A percentile compares a stretch with the other conserved stretches of the same genome.
Evolutionary conservation across 208 protist genomes (phyloP).

Genomic region (Crithidia mellificae): DNA sequence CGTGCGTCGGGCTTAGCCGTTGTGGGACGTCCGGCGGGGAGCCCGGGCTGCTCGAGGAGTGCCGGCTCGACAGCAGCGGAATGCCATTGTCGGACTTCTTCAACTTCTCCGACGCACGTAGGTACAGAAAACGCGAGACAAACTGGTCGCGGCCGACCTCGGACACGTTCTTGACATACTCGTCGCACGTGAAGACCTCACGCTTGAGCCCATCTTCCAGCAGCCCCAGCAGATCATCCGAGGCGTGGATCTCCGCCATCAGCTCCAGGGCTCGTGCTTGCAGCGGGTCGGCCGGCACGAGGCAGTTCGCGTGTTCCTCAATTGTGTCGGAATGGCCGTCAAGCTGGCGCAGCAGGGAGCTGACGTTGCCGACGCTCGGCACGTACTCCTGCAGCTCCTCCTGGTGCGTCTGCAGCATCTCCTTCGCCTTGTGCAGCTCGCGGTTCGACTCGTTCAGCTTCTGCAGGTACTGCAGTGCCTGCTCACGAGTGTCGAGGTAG

Average conservation of each 20-base stretch:
- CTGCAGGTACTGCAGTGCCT: conserved; percentile 47
- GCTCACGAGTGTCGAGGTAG: conserved; percentile 65
- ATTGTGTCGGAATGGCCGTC: conserved; percentile 46
- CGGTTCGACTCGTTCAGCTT: conserved; percentile 51
- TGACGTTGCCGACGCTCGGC: conserved; percentile 48
- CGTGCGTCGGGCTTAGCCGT: conserved; percentile 35
- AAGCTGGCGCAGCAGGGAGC: conserved; percentile 42
- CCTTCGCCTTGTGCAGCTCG: conserved; percentile 54
- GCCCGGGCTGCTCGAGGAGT: neutral
- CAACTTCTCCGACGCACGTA: conserved; percentile 44
- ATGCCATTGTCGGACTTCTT: conserved; percentile 7
- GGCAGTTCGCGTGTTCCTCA: conserved; percentile 60
- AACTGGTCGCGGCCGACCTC: conserved; percentile 81
- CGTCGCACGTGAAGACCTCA: conserved; percentile 69
- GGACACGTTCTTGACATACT: conserved; percentile 79
- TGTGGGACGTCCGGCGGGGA: conserved; percentile 34
- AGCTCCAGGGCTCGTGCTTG: conserved; percentile 71
- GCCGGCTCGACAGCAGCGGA: conserved; percentile 5
- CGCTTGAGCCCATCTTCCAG: conserved; percentile 65
- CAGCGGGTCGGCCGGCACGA: conserved; percentile 55
- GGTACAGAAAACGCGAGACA: conserved; percentile 66
- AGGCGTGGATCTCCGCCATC: conserved; percentile 73
- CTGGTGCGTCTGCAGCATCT: conserved; percentile 44
- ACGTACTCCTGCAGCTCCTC: conserved; percentile 56
- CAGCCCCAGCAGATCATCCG: conserved; percentile 63